Evolutionary conservation across 164 flowering plant genomes (phyloP).

Genomic region (Amborella trichopoda): DNA sequence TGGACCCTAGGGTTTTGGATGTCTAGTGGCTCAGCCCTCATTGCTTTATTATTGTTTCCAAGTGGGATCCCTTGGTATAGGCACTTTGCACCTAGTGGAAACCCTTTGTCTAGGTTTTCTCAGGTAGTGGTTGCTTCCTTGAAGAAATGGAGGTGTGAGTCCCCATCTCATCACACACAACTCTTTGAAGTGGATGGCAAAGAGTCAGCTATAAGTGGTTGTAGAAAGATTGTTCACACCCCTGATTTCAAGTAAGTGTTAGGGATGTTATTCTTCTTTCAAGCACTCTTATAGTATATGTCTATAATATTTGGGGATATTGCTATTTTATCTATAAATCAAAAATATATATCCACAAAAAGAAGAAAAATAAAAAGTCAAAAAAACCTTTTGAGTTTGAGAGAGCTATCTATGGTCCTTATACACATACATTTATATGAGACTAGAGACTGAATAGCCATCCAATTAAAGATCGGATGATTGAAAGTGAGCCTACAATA

Average conservation of each 20-base stretch:
- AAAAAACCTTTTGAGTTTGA: too few species aligned
- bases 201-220: slow-evolving; percentile 50
- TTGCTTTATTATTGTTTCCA: slow-evolving; percentile 59
- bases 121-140: slow-evolving; percentile 64
- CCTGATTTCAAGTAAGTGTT: slow-evolving; percentile 76
- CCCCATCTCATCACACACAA: slow-evolving; percentile 23
- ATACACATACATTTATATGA: too few species aligned
- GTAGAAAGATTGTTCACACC: slow-evolving; percentile 62
- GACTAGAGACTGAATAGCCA: too few species aligned
- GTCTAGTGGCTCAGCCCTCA: slow-evolving; percentile 57
- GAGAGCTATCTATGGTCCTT: too few species aligned
- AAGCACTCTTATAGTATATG: too few species aligned
- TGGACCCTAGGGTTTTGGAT: slow-evolving; percentile 91
- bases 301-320: too few species aligned
- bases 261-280: too few species aligned
- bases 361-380: too few species aligned
- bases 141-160: slow-evolving; percentile 45
- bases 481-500: too few species aligned
- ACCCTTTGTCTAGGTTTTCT: slow-evolving; percentile 63
- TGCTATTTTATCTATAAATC: too few species aligned
- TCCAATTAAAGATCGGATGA: too few species aligned
- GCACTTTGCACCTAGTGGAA: slow-evolving; percentile 73
- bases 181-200: slow-evolving; percentile 36
- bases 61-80: slow-evolving; percentile 59
- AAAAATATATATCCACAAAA: too few species aligned